phyloP scores from a whole-genome alignment of 495 filamentous ascomycete species.

The Hamigera avellanea region DNA sequence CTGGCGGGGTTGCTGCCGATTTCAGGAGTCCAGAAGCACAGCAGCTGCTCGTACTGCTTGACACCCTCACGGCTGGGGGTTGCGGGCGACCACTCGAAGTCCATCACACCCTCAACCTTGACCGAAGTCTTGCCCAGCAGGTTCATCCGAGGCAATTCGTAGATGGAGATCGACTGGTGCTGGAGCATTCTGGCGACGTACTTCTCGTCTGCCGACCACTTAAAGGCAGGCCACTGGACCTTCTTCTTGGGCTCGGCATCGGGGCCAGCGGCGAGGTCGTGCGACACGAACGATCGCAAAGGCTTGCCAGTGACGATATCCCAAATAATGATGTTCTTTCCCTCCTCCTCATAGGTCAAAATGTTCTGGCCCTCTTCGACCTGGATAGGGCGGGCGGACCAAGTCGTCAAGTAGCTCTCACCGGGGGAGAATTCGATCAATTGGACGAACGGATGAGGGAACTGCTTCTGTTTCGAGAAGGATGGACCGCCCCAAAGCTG shows the following conservation, averaged over 20 bases:
- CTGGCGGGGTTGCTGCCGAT: constrained; percentile 97
- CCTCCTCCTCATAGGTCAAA: constrained; percentile 82
- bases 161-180: constrained; percentile 81
- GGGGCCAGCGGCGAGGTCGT: constrained; percentile 56
- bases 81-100: constrained; percentile 94
- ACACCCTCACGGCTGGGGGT: constrained; percentile 64
- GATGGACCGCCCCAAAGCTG: constrained; percentile 89
- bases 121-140: constrained; percentile 78
- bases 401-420: constrained; percentile 90
- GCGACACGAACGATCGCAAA: constrained; percentile 79
- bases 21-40: constrained; percentile 98
- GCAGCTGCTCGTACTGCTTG: constrained; percentile 85
- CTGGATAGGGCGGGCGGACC: constrained; percentile 84
- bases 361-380: constrained; percentile 75
- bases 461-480: constrained; percentile 84
- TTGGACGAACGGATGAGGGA: constrained; percentile 90
- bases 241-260: constrained; percentile 74
- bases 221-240: constrained; percentile 96
- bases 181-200: constrained; percentile 90
- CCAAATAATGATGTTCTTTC: constrained; percentile 99
- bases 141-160: constrained; percentile 87
- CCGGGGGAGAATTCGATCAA: constrained; percentile 89
- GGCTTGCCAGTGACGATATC: constrained; percentile 85
- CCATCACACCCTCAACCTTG: constrained; percentile 91
- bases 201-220: constrained; percentile 95